Conservation (phyloP, 495 filamentous ascomycete genomes). For the Ramalina intermedia region DNA sequence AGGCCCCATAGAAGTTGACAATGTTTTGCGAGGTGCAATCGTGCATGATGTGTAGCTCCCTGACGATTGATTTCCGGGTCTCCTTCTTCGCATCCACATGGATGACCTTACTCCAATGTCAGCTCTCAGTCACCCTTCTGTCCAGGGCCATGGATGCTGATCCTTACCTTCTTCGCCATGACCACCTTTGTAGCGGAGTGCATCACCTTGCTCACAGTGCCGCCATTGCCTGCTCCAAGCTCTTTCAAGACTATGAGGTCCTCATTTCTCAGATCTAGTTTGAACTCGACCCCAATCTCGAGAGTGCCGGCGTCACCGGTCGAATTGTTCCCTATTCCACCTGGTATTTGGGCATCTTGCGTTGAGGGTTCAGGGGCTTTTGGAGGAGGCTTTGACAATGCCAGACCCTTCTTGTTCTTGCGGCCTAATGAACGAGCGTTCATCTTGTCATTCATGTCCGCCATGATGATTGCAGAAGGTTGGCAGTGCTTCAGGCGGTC, state of each 20-base stretch:
- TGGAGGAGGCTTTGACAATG: conserved; percentile 56
- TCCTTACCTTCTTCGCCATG: conserved; percentile 85
- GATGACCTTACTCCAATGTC: conserved; percentile 52
- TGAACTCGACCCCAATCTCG: conserved; percentile 95
- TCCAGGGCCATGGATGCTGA: neutral
- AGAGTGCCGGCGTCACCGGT: conserved; percentile 58
- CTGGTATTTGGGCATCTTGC: conserved; percentile 43
- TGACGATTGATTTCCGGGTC: conserved; percentile 86
- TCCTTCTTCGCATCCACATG: conserved; percentile 96
- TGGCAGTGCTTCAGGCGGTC: neutral
- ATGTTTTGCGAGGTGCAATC: conserved; percentile 94
- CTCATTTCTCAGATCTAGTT: conserved; percentile 78
- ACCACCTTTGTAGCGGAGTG: conserved; percentile 88
- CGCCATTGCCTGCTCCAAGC: conserved; percentile 89
- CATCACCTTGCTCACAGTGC: conserved; percentile 93
- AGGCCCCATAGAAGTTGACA: conserved; percentile 93
- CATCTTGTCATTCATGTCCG: conserved; percentile 63
- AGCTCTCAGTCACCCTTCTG: neutral
- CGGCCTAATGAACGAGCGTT: conserved; percentile 86
- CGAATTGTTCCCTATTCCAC: conserved; percentile 42
- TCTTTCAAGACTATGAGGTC: conserved; percentile 89
- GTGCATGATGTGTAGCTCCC: conserved; percentile 94
- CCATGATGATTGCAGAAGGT: neutral
- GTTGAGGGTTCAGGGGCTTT: conserved; percentile 39
- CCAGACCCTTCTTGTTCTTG: conserved; percentile 95